Percentiles rank a stretch among this genome's conserved stretches.
Evolutionary conservation across 495 filamentous ascomycete species (phyloP).

Genomic region (Cairneyella variabilis): DNA sequence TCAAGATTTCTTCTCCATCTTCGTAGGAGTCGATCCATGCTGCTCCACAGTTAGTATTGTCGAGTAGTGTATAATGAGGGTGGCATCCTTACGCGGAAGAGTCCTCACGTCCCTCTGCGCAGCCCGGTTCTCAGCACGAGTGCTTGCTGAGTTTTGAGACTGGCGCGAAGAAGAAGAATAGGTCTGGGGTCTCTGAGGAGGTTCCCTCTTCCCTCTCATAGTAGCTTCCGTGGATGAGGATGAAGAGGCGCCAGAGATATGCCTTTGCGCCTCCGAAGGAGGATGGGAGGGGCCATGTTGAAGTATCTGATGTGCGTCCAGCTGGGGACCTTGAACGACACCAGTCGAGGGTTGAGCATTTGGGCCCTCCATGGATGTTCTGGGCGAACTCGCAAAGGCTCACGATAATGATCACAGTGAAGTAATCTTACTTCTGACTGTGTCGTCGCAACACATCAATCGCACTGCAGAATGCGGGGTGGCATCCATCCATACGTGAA

Average conservation of each 20-base stretch:
- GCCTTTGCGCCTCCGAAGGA: conserved; percentile 1
- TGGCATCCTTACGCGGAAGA: conserved; percentile 36
- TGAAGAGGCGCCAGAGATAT: conserved; percentile 11
- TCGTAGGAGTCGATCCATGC: conserved; percentile 55
- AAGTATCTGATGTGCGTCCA: conserved; percentile 18
- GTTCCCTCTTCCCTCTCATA: conserved; percentile 10
- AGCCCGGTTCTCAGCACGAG: conserved; percentile 24
- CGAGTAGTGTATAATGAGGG: background rate
- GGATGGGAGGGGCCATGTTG: no score
- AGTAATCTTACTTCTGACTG: no score
- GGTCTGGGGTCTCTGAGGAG: conserved; percentile 7
- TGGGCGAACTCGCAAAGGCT: background rate
- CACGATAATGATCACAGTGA: background rate
- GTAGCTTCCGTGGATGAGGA: conserved; percentile 9
- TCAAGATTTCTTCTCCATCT: conserved; percentile 15
- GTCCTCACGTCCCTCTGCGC: conserved; percentile 30
- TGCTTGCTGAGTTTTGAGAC: conserved; percentile 15
- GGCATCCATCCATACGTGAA: background rate
- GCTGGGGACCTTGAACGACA: background rate
- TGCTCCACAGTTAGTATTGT: conserved; percentile 28
- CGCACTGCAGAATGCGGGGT: background rate
- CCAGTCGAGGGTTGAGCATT: conserved; percentile 2
- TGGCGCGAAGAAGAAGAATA: conserved; percentile 19
- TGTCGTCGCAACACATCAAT: background rate
- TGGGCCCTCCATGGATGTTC: conserved; percentile 14